These are phyloP conservation scores for Geotrichum aggregatum DNA, from an alignment of 1,139 yeast species.

Conservation along the genomic window DNA sequence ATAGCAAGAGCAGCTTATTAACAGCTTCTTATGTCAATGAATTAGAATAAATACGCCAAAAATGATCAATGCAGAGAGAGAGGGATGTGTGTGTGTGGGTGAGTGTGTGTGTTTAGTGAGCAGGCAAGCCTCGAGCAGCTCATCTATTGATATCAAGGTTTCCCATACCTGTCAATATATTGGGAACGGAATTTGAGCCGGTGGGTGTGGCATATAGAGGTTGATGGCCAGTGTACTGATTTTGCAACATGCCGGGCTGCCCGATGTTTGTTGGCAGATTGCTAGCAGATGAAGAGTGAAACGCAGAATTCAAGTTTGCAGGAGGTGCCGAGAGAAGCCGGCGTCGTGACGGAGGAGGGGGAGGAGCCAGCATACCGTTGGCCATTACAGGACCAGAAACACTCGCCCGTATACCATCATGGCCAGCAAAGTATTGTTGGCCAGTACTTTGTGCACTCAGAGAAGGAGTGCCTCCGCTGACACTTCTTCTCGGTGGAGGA, in stretches of 20 bases:
- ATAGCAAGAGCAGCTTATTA: too few relatives aligned
- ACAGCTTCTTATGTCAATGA: too few relatives aligned
- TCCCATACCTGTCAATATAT: constrained; percentile 14
- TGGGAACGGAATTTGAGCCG: constrained; percentile 18
- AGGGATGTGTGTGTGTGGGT: not conserved
- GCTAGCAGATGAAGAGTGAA: constrained; percentile 14
- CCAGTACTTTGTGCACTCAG: constrained; percentile 9
- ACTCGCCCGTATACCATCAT: constrained; percentile 1
- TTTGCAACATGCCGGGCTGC: constrained; percentile 4
- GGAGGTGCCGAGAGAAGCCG: constrained; percentile 3
- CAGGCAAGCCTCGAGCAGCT: not conserved
- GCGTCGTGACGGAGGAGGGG: constrained; percentile 17
- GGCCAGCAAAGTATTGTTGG: constrained; percentile 3
- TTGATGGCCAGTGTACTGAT: constrained; percentile 14
- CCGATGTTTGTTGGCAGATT: constrained; percentile 3
- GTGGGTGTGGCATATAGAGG: constrained; percentile 12
- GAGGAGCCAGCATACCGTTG: constrained; percentile 18
- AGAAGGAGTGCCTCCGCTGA: constrained; percentile 10
- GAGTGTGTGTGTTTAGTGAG: too few relatives aligned
- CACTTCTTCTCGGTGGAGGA: constrained; percentile 16
- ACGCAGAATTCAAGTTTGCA: not conserved
- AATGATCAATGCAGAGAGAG: not conserved
- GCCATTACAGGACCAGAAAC: constrained; percentile 7
- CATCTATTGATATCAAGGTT: constrained; percentile 13
- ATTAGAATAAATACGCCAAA: constrained; percentile 1